These are phyloP conservation scores for Dactylellina cionopaga DNA, from an alignment of 2,329 filamentous ascomycete genomes.

Conservation along the genomic window DNA sequence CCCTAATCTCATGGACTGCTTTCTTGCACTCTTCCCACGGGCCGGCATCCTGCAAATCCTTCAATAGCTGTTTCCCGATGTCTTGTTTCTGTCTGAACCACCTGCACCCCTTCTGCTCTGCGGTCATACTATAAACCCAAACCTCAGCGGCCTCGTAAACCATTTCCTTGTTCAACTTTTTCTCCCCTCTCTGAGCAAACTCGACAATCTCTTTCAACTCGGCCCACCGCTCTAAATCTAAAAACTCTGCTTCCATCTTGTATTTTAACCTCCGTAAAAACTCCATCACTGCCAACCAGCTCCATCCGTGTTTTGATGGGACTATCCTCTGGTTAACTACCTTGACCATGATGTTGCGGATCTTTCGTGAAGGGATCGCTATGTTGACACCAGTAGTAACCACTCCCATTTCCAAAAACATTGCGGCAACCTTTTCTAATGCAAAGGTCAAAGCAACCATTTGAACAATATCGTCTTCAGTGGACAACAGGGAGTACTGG, in stretches of 20 bases:
- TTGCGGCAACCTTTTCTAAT: constrained; percentile 27
- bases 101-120: constrained; percentile 22
- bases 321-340: background rate
- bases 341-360: constrained; percentile 7
- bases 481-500: constrained; percentile 13
- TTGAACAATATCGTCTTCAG: constrained; percentile 28
- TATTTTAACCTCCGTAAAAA: constrained; percentile 26
- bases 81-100: constrained; percentile 10
- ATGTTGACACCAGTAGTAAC: constrained; percentile 30
- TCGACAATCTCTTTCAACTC: constrained; percentile 22
- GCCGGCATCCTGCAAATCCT: constrained; percentile 19
- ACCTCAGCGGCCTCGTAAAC: constrained; percentile 30
- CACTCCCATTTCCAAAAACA: constrained; percentile 38
- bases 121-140: background rate
- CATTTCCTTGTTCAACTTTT: constrained; percentile 16
- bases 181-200: constrained; percentile 25
- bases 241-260: constrained; percentile 31
- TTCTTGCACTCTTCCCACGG: constrained; percentile 31
- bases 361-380: constrained; percentile 19
- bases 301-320: constrained; percentile 25
- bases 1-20: constrained; percentile 17
- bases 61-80: constrained; percentile 7
- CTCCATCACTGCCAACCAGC: constrained; percentile 35
- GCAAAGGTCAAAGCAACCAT: constrained; percentile 43
- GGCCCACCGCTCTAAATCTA: constrained; percentile 29